These are phyloP conservation scores for Actinomucor elegans DNA, from an alignment of 371 early-diverging fungal genomes.

Conservation along the genomic window DNA sequence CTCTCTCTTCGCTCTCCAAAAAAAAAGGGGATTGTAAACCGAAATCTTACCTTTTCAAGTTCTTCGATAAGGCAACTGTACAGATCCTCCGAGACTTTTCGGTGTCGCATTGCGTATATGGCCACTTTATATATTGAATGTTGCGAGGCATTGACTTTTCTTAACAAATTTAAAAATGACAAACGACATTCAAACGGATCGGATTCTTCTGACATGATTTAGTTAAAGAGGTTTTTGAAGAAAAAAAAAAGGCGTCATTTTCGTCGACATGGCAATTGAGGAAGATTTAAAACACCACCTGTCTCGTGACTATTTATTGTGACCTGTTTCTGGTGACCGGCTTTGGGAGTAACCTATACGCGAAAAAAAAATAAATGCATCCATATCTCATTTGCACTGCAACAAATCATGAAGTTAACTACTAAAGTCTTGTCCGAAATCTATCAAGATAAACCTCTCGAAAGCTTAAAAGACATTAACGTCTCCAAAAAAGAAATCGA, in stretches of 20 bases:
- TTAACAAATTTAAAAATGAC: slow-evolving; percentile 59
- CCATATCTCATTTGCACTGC: not conserved
- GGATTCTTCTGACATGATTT: slow-evolving; percentile 46
- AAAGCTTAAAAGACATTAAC: slow-evolving; percentile 52
- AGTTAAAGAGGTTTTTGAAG: not conserved
- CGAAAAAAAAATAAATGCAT: not conserved
- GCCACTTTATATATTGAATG: slow-evolving; percentile 72
- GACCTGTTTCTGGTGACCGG: not conserved
- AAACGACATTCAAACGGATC: slow-evolving; percentile 81
- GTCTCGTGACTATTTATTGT: not conserved
- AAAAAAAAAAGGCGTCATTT: not conserved
- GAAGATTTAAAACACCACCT: too few relatives aligned
- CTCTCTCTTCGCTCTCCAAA: slow-evolving; percentile 1
- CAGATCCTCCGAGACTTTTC: slow-evolving; percentile 69
- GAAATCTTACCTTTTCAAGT: slow-evolving; percentile 63
- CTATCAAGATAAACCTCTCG: slow-evolving; percentile 32
- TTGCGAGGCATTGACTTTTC: slow-evolving; percentile 76
- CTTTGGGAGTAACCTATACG: too few relatives aligned
- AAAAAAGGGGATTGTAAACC: slow-evolving; percentile 3
- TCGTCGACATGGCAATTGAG: not conserved
- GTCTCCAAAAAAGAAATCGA: slow-evolving; percentile 59
- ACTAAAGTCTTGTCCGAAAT: slow-evolving; percentile 38
- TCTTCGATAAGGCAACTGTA: slow-evolving; percentile 75
- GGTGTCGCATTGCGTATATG: slow-evolving; percentile 66
- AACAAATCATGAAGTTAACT: slow-evolving; percentile 58